Conservation (phyloP, 345 rosid genomes). For the Eucalyptus tenuipes region DNA sequence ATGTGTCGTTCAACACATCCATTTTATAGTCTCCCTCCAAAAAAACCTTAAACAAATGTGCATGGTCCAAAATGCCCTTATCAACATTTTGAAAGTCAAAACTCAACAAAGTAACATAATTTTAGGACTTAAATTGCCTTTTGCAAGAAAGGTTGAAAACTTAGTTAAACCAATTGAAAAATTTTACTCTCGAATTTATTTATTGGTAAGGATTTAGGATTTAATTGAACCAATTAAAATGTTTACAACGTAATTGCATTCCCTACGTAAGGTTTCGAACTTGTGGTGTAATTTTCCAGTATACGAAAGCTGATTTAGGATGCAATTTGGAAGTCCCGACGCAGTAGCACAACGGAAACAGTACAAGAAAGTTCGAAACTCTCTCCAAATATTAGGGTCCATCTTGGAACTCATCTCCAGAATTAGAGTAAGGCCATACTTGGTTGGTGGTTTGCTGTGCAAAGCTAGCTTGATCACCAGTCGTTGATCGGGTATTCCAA, state of each 20-base stretch:
- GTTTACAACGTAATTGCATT: not conserved
- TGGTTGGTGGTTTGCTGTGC: accelerated
- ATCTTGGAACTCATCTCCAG: not conserved
- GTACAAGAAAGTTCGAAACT: accelerated
- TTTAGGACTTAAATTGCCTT: not conserved
- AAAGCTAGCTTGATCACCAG: not conserved
- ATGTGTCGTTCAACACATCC: no score
- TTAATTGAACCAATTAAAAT: not conserved
- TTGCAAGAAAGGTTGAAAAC: accelerated
- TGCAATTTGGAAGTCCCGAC: no score
- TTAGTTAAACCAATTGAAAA: accelerated
- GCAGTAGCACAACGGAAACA: not conserved
- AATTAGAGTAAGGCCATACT: not conserved
- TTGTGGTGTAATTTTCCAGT: not conserved
- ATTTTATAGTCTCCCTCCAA: no score
- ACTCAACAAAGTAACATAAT: no score
- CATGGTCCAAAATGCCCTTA: no score
- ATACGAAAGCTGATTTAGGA: no score
- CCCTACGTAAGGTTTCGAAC: not conserved
- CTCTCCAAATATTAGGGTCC: not conserved
- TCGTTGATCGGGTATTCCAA: not conserved
- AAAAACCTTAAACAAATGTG: no score
- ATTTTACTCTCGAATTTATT: not conserved
- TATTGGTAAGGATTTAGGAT: not conserved
- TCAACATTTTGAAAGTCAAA: no score